Evolutionary conservation across 2,329 filamentous ascomycete genomes (phyloP), one percentile per base, ranked within the genome.

Genomic region (Pyrenochaeta sp.): DNA sequence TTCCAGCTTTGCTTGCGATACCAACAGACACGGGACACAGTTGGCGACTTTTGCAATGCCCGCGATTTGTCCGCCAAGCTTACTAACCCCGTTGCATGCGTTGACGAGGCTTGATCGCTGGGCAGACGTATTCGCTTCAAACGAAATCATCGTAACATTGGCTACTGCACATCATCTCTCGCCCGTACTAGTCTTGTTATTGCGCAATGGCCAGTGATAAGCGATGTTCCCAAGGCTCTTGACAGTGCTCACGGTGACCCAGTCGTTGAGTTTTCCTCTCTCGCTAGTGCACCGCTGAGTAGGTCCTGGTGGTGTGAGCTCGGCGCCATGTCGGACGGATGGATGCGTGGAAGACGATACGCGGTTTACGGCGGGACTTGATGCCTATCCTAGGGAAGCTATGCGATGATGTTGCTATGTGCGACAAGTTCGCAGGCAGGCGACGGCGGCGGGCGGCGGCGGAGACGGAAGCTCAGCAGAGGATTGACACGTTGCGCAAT

Each of bases 311-410:
- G 43, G 42, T 45, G 15, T 39, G 18, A 42, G 48, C 48, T 51
- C 53, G 53, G 53, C 48, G 39, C 40, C 53, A 49, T 51, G 48
- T 45, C 53, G 53, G 53, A 44, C 40, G 23, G 39, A 49, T 17
- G 43, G 48, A 45, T n/a, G 9, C 9, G 18, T 15, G 11, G 27
- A 36, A 21, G 17, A 23, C 1, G 12, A 30, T 35, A 15, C 14
- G 14, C 31, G 23, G 14, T 20, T 17, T 17, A 33, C 27, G 45
- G 20, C 54, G 47, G 54, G 47, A 45, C 21, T 35, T 15, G 20
- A 49, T 55, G 37, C 17, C 35, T 17, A 37, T 37, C 18, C 14
- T 12, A 40, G 47, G 20, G 37, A 4, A 33, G 6, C 12, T 11
- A 18, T 39, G 49, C 44, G 33, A 54, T 43, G 33, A 20, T 18